Evolutionary conservation across 768 basidiomycete species (phyloP).

Genomic region (Tulasnella sp.): DNA sequence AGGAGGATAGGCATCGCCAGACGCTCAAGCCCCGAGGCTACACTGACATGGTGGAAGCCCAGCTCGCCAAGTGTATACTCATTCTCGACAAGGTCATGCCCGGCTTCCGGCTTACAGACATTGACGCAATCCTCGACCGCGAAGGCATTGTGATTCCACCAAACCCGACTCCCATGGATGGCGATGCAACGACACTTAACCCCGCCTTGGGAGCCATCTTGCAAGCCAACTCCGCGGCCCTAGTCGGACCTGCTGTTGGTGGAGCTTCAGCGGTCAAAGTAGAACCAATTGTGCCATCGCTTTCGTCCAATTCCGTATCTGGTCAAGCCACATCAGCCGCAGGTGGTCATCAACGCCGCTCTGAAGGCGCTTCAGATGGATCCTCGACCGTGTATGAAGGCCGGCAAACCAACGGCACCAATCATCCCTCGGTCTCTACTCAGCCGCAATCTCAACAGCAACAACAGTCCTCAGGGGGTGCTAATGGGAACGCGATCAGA

Average conservation of each 20-base stretch:
- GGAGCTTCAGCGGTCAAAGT: conserved; percentile 19
- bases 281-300: conserved; percentile 10
- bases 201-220: conserved; percentile 22
- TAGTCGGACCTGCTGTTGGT: background rate
- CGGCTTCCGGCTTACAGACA: conserved; percentile 59
- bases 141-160: conserved; percentile 17
- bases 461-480: conserved; percentile 34
- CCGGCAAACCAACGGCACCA: conserved; percentile 6
- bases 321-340: conserved; percentile 42
- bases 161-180: background rate
- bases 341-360: conserved; percentile 37
- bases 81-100: conserved; percentile 70
- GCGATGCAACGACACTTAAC: conserved; percentile 4
- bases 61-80: conserved; percentile 72
- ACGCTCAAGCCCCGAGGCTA: conserved; percentile 81
- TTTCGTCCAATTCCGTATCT: background rate
- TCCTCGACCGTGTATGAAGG: conserved; percentile 32
- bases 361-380: background rate
- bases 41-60: conserved; percentile 75
- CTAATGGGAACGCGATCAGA: conserved; percentile 47
- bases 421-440: conserved; percentile 20
- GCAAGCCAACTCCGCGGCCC: conserved; percentile 18
- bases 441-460: conserved; percentile 32
- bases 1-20: conserved; percentile 84
- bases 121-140: conserved; percentile 57